A percentile compares a stretch with the other conserved stretches of the same genome.
phyloP scores from a whole-genome alignment of 768 basidiomycete species.

The Cantharellus cinnabarinus region DNA sequence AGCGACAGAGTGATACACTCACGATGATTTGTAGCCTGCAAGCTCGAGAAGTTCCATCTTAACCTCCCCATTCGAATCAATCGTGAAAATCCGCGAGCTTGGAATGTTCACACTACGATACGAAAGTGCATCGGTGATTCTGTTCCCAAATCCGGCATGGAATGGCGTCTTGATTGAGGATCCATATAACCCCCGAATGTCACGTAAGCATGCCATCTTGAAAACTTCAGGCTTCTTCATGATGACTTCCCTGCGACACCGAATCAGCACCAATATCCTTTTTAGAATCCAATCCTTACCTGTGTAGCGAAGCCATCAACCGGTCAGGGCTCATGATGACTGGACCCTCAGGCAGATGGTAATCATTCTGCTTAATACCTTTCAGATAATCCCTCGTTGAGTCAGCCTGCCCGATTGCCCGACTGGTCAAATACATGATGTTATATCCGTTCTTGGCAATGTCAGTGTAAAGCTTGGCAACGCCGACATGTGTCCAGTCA shows the following conservation, averaged over 20 bases:
- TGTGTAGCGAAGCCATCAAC: slow-evolving; percentile 80
- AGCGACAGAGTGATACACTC: slow-evolving; percentile 15
- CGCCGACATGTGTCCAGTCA: slow-evolving; percentile 95
- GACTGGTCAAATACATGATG: slow-evolving; percentile 91
- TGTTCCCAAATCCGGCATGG: slow-evolving; percentile 94
- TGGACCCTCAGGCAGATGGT: slow-evolving; percentile 91
- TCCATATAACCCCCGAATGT: slow-evolving; percentile 82
- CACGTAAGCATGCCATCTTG: slow-evolving; percentile 97
- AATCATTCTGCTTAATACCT: slow-evolving; percentile 87
- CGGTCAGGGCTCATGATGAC: slow-evolving; percentile 98
- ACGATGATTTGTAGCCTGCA: slow-evolving; percentile 94
- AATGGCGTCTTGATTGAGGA: slow-evolving; percentile 47
- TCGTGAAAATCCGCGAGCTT: slow-evolving; percentile 88
- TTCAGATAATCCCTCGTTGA: slow-evolving; percentile 87
- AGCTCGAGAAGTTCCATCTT: slow-evolving; percentile 94
- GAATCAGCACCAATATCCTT: neutral
- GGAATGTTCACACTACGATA: slow-evolving; percentile 91
- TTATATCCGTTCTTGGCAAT: slow-evolving; percentile 92
- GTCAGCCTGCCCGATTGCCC: slow-evolving; percentile 95
- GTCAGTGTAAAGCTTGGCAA: slow-evolving; percentile 93
- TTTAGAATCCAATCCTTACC: slow-evolving; percentile 25
- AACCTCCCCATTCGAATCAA: slow-evolving; percentile 84
- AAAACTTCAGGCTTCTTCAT: slow-evolving; percentile 99
- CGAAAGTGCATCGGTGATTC: slow-evolving; percentile 95
- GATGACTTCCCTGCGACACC: slow-evolving; percentile 66